These are phyloP conservation scores for Phalaenopsis equestris DNA, from an alignment of 106 monocot species.

Conservation along the genomic window DNA sequence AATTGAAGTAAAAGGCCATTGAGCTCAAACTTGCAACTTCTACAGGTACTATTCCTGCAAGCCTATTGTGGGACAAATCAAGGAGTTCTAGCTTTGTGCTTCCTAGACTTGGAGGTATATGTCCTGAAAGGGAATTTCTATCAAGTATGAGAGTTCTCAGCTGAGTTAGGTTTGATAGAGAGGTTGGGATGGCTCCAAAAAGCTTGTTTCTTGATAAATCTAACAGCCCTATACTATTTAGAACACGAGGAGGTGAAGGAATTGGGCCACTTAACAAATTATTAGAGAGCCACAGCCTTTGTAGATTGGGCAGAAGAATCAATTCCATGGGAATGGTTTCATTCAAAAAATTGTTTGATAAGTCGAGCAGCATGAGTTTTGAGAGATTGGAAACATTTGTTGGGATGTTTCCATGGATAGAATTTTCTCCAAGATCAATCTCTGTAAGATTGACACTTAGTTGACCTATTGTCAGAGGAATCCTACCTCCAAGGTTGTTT, in stretches of 20 bases:
- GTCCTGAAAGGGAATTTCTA: slow-evolving; percentile 21
- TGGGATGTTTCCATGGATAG: slow-evolving; percentile 37
- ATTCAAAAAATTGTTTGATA: slow-evolving; percentile 32
- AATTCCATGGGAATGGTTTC: slow-evolving; percentile 34
- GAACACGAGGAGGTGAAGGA: slow-evolving; percentile 17
- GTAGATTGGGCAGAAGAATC: slow-evolving; percentile 29
- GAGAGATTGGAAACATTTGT: slow-evolving; percentile 24
- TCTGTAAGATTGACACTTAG: slow-evolving; percentile 22
- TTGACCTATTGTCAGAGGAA: slow-evolving; percentile 14
- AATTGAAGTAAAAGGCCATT: slow-evolving; percentile 35
- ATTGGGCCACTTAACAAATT: slow-evolving; percentile 30
- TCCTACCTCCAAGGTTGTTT: slow-evolving; percentile 23
- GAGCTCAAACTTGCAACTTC: slow-evolving; percentile 38
- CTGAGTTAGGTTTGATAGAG: slow-evolving; percentile 15
- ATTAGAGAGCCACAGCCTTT: slow-evolving; percentile 37
- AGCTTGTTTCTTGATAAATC: slow-evolving; percentile 39
- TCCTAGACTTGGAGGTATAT: slow-evolving; percentile 19
- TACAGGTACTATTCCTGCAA: slow-evolving; percentile 27
- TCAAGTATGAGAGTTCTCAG: slow-evolving; percentile 3
- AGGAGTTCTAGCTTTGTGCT: slow-evolving; percentile 16
- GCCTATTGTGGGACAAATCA: slow-evolving; percentile 49
- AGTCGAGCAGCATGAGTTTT: slow-evolving; percentile 26
- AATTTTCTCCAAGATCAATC: slow-evolving; percentile 35
- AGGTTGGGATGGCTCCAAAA: slow-evolving; percentile 19
- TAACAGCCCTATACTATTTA: slow-evolving; percentile 29